Conservation (phyloP, 495 filamentous ascomycete species). For the Penicillium subrubescens region DNA sequence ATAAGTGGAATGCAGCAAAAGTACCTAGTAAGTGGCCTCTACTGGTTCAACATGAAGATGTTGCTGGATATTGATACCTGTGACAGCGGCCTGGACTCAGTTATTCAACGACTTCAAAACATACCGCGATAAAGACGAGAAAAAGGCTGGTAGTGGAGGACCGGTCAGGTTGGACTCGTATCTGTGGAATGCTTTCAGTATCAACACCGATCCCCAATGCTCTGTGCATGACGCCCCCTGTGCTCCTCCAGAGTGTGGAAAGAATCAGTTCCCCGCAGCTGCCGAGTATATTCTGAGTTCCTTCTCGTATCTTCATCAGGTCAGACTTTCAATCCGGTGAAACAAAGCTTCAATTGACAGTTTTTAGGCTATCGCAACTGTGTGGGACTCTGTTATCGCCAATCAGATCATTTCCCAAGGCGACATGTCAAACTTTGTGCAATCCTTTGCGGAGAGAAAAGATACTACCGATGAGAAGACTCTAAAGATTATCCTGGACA, state of each 20-base stretch:
- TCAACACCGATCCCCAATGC: not conserved
- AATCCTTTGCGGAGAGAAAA: not conserved
- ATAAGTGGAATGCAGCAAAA: not conserved
- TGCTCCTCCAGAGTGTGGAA: not conserved
- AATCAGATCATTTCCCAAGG: not conserved
- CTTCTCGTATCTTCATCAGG: not conserved
- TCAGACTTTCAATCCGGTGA: not conserved
- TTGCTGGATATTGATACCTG: not conserved
- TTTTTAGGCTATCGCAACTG: not conserved
- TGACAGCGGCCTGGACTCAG: not conserved
- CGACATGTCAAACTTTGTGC: not conserved
- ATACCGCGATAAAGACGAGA: not conserved
- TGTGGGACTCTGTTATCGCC: not conserved
- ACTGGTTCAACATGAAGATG: not conserved
- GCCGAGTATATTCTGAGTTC: not conserved
- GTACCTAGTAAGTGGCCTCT: not conserved
- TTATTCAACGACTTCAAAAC: not conserved
- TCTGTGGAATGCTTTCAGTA: not conserved
- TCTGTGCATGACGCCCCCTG: not conserved
- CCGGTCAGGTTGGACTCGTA: not conserved
- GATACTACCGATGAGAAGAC: not conserved
- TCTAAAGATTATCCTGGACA: not conserved
- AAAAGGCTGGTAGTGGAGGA: not conserved
- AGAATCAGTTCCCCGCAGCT: not conserved
- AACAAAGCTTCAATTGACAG: not conserved